Evolutionary conservation across 495 filamentous ascomycete species (phyloP).

Genomic region (Amniculicola lignicola): DNA sequence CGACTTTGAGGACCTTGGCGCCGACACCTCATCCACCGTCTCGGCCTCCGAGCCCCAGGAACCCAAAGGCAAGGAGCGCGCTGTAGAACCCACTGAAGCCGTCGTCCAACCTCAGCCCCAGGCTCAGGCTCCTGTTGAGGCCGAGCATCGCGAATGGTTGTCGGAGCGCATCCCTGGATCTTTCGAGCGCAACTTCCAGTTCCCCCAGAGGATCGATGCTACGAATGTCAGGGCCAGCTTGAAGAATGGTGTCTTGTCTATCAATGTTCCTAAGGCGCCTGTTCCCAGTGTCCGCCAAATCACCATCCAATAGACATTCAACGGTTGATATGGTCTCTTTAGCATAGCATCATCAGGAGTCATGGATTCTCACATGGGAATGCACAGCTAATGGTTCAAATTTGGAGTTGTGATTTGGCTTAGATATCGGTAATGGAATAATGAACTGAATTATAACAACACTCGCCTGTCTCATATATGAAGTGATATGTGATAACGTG

Average conservation of each 20-base stretch:
- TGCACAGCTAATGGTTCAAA: too few relatives aligned
- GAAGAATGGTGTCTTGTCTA: constrained; percentile 67
- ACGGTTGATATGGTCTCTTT: too few relatives aligned
- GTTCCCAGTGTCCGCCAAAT: constrained; percentile 13
- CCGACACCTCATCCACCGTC: constrained; percentile 13
- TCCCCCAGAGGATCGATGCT: constrained; percentile 70
- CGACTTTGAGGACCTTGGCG: constrained; percentile 29
- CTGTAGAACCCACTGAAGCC: constrained; percentile 6
- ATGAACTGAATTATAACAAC: not conserved
- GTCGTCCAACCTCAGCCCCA: constrained; percentile 1
- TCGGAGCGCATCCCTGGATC: constrained; percentile 73
- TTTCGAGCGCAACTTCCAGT: constrained; percentile 75
- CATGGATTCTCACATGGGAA: too few relatives aligned
- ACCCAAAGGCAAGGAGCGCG: constrained; percentile 30
- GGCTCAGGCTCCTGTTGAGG: constrained; percentile 36
- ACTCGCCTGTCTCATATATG: too few relatives aligned
- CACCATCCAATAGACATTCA: constrained; percentile 23
- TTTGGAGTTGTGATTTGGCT: too few relatives aligned
- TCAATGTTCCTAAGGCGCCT: constrained; percentile 70
- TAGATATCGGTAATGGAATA: constrained; percentile 22
- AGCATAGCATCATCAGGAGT: too few relatives aligned
- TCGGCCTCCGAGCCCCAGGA: constrained; percentile 5
- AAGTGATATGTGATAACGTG: too few relatives aligned
- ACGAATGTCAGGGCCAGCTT: constrained; percentile 71
- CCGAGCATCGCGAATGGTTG: constrained; percentile 65